Percentiles rank a stretch among this genome's conserved stretches.
Evolutionary conservation across 2,329 filamentous ascomycete genomes (phyloP).

Genomic region (Apiospora aurea): DNA sequence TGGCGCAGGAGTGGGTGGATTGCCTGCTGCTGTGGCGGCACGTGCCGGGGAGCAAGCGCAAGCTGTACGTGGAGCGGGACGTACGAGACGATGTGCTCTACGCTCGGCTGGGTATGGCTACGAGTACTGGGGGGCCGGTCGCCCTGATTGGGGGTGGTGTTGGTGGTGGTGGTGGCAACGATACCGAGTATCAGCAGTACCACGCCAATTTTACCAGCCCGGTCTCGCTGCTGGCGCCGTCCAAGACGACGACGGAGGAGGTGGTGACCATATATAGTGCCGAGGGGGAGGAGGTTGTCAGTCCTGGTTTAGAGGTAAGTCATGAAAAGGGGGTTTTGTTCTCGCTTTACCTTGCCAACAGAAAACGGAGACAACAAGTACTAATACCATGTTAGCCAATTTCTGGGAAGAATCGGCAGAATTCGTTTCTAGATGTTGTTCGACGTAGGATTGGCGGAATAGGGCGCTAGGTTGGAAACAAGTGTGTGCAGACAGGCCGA

Average conservation of each 20-base stretch:
- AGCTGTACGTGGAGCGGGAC: constrained; percentile 11
- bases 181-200: neutral
- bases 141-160: too few relatives aligned
- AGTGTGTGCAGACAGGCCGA: neutral
- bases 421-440: neutral
- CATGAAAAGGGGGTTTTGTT: neutral
- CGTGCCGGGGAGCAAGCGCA: neutral
- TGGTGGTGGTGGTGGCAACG: neutral
- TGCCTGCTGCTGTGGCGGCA: constrained; percentile 7
- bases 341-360: too few relatives aligned
- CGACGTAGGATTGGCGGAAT: constrained; percentile 1
- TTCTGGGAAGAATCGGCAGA: neutral
- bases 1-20: neutral
- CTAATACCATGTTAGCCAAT: neutral
- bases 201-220: neutral
- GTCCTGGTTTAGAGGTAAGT: neutral
- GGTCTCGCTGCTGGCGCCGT: neutral
- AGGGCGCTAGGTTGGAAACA: neutral
- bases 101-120: neutral
- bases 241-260: constrained; percentile 7
- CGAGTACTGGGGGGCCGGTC: too few relatives aligned
- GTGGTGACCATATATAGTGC: neutral
- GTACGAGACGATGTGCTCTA: constrained; percentile 5
- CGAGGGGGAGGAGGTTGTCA: neutral
- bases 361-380: neutral